Evolutionary conservation across 768 basidiomycete genomes (phyloP).

Genomic region (Tephrocybe sp.): DNA sequence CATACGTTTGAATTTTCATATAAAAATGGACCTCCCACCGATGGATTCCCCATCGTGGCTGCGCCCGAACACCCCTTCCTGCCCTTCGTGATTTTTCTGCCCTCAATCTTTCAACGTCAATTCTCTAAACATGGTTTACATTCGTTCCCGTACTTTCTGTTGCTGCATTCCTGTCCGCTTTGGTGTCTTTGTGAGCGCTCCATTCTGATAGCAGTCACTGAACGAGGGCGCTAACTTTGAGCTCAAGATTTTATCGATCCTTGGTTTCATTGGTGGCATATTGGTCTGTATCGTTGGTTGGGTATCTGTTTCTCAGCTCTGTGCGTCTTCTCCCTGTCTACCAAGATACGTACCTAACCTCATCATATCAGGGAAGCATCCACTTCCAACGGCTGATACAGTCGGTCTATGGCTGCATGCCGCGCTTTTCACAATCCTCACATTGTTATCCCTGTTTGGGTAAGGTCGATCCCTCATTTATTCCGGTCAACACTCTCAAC

Average conservation of each 20-base stretch:
- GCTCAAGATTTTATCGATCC: slow-evolving; percentile 40
- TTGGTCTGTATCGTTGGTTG: slow-evolving; percentile 46
- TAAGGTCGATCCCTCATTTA: slow-evolving; percentile 23
- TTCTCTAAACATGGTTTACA: slow-evolving; percentile 43
- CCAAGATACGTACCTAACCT: background rate
- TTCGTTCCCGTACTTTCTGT: slow-evolving; percentile 59
- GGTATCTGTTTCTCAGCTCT: slow-evolving; percentile 41
- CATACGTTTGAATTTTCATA: slow-evolving; percentile 4
- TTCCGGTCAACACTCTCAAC: background rate
- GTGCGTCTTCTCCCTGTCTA: slow-evolving; percentile 31
- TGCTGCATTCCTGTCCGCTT: slow-evolving; percentile 67
- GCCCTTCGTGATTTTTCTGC: slow-evolving; percentile 18
- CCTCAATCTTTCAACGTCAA: slow-evolving; percentile 15
- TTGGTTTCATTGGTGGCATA: slow-evolving; percentile 42
- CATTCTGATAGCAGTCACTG: slow-evolving; percentile 34
- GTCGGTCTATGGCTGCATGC: slow-evolving; percentile 48
- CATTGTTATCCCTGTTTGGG: slow-evolving; percentile 51
- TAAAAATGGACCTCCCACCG: slow-evolving; percentile 6
- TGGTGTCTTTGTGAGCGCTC: slow-evolving; percentile 52
- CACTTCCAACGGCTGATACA: slow-evolving; percentile 35
- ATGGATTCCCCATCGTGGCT: slow-evolving; percentile 30
- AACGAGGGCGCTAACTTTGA: background rate
- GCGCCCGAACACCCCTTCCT: slow-evolving; percentile 32
- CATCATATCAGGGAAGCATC: slow-evolving; percentile 27
- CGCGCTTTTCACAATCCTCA: slow-evolving; percentile 46